Evolutionary conservation across 345 rosid genomes (phyloP).

Genomic region (Eucalyptus regnans): DNA sequence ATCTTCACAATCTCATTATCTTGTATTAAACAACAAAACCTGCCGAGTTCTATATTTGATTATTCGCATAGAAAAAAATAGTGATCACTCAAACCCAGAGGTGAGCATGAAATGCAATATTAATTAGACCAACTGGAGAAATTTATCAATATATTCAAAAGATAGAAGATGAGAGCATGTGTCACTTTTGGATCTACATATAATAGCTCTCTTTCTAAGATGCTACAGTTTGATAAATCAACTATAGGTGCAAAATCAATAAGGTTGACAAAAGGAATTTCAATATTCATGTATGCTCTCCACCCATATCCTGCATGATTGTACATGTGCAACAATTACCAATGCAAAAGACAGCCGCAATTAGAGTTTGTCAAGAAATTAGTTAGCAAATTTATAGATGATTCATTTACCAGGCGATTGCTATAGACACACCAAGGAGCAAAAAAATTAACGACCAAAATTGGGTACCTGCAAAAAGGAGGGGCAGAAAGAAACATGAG

Average conservation of each 20-base stretch:
- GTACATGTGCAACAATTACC: neutral
- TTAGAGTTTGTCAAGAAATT: neutral
- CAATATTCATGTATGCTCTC: neutral
- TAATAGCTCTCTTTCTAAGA: neutral
- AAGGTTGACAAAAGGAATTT: neutral
- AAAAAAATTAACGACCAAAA: conserved; percentile 83
- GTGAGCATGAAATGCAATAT: neutral
- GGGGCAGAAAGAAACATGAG: neutral
- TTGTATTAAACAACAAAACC: neutral
- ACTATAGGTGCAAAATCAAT: neutral
- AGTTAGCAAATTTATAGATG: neutral
- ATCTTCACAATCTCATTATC: neutral
- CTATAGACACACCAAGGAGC: conserved; percentile 99
- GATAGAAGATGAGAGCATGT: neutral
- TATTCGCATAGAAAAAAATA: neutral
- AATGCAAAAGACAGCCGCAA: neutral
- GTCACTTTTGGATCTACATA: neutral
- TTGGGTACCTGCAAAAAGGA: conserved; percentile 59
- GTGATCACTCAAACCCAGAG: neutral
- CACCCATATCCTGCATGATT: neutral
- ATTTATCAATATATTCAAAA: neutral
- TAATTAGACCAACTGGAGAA: neutral
- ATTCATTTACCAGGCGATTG: conserved; percentile 69
- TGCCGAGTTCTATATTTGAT: neutral
- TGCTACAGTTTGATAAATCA: neutral